Evolutionary conservation across 2,329 filamentous ascomycete species (phyloP).

Genomic region (Claviceps sp.): DNA sequence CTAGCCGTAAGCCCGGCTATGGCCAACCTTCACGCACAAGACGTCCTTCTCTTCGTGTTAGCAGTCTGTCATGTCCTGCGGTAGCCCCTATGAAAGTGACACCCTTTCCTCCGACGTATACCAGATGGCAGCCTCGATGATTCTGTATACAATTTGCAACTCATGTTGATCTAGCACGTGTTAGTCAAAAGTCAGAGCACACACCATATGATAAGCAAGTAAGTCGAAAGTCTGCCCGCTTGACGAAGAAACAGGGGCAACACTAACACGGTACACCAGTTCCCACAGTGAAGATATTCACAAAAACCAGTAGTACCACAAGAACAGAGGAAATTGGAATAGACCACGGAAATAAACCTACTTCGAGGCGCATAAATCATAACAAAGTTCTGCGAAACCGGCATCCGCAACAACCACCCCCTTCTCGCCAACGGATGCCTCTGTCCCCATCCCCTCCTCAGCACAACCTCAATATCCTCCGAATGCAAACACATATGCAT

Average conservation of each 20-base stretch:
- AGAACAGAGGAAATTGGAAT: neutral
- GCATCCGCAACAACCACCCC: slow-evolving; percentile 46
- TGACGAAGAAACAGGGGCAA: neutral
- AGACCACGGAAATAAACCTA: slow-evolving; percentile 13
- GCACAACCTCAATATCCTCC: slow-evolving; percentile 56
- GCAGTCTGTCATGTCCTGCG: too few species aligned
- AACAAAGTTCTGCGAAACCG: slow-evolving; percentile 62
- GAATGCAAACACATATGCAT: slow-evolving; percentile 74
- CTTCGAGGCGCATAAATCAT: slow-evolving; percentile 70
- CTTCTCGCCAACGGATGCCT: slow-evolving; percentile 53
- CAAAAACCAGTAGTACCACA: neutral
- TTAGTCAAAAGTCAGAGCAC: neutral
- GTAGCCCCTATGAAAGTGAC: slow-evolving; percentile 14
- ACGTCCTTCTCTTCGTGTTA: too few species aligned
- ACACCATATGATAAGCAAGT: too few species aligned
- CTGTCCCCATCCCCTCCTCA: slow-evolving; percentile 71
- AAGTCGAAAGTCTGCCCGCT: too few species aligned
- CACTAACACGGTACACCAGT: neutral
- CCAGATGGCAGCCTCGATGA: slow-evolving; percentile 65
- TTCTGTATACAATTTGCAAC: slow-evolving; percentile 49
- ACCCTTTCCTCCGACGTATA: slow-evolving; percentile 39
- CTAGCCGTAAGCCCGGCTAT: too few species aligned
- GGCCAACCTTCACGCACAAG: too few species aligned
- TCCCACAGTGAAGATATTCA: too few species aligned
- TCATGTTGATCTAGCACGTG: slow-evolving; percentile 42